Evolutionary conservation across 139 green algal species (phyloP).

Genomic region (Auxenochlorella protothecoides): DNA sequence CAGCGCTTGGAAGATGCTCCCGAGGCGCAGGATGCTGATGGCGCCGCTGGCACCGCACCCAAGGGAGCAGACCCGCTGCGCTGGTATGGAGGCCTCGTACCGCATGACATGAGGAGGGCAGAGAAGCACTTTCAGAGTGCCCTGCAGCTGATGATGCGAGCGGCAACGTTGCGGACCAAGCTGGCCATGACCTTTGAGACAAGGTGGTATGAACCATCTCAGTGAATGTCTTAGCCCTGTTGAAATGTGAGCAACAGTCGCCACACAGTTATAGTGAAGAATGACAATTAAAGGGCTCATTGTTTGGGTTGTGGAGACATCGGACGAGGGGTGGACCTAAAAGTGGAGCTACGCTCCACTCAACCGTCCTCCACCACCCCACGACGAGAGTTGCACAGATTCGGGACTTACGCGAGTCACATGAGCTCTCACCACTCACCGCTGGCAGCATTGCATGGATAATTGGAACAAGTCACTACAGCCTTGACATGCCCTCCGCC

Average conservation of each 20-base stretch:
- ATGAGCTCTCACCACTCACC: no score
- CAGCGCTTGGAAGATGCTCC: neutral
- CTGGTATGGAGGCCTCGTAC: constrained; percentile 14
- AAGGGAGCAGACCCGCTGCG: constrained; percentile 1
- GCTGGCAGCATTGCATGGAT: no score
- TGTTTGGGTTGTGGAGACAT: neutral
- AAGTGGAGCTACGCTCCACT: neutral
- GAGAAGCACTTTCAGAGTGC: constrained; percentile 4
- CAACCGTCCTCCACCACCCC: no score
- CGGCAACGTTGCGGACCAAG: constrained; percentile 1
- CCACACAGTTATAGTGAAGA: neutral
- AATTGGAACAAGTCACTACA: no score
- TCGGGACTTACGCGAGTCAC: no score
- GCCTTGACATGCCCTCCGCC: no score
- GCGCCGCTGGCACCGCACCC: neutral
- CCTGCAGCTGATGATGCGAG: constrained; percentile 4
- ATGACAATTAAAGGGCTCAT: neutral
- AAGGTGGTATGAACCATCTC: no score
- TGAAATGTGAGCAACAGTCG: no score
- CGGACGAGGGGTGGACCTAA: neutral
- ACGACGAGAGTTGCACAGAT: no score
- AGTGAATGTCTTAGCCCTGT: no score
- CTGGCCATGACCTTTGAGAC: no score
- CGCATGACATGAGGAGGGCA: constrained; percentile 3
- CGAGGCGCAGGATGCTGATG: constrained; percentile 1